These are phyloP conservation scores for Auxenochlorella pyrenoidosa DNA, from an alignment of 139 green algal genomes.

Conservation along the genomic window DNA sequence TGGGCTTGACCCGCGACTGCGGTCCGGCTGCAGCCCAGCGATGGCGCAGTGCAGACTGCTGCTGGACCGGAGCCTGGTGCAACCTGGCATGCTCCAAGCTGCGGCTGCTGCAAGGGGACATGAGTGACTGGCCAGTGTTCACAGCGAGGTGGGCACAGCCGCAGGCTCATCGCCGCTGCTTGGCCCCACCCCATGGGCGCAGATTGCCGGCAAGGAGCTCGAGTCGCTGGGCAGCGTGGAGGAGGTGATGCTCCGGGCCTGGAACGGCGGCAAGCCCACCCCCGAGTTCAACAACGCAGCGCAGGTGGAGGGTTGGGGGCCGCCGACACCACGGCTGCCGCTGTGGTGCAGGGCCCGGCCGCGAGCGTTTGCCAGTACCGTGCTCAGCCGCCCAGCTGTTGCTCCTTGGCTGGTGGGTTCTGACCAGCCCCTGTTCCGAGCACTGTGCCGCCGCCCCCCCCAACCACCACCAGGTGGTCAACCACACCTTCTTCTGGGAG, in stretches of 20 bases:
- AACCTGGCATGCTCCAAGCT: too few relatives aligned
- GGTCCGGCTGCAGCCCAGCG: too few relatives aligned
- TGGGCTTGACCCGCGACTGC: neutral
- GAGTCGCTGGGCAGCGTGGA: slow-evolving; percentile 64
- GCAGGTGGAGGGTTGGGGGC: slow-evolving; percentile 51
- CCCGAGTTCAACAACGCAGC: slow-evolving; percentile 96
- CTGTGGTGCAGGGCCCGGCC: neutral
- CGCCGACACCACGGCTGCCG: neutral
- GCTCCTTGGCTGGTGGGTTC: too few relatives aligned
- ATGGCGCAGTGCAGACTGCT: neutral
- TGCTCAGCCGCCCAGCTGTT: too few relatives aligned
- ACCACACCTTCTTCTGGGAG: slow-evolving; percentile 98
- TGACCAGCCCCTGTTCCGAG: neutral
- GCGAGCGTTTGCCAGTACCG: too few relatives aligned
- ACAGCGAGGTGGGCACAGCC: too few relatives aligned
- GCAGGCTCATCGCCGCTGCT: neutral
- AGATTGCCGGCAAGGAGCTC: slow-evolving; percentile 83
- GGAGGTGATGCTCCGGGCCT: slow-evolving; percentile 77
- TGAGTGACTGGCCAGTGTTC: too few relatives aligned
- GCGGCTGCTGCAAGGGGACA: too few relatives aligned
- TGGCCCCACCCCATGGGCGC: neutral
- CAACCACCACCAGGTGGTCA: slow-evolving; percentile 74
- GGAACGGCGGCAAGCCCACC: slow-evolving; percentile 87
- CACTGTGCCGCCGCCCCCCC: neutral
- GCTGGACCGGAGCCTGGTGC: too few relatives aligned